Conservation (phyloP, 805 yeast genomes). For the Kluyveromyces dobzhanskii region DNA sequence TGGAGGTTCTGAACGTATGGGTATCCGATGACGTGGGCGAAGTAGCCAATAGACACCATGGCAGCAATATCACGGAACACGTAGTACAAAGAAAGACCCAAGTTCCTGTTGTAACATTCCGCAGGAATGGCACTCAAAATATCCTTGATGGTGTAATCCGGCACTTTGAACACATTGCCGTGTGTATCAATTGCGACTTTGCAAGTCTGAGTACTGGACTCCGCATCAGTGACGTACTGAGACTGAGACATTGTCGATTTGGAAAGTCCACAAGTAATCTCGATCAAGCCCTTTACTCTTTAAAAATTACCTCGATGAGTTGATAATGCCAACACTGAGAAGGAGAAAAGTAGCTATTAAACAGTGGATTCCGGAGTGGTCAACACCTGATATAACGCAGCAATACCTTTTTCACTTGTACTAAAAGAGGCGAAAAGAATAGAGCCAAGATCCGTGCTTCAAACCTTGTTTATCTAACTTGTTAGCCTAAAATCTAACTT, state of each 20-base stretch:
- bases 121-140: slow-evolving; percentile 64
- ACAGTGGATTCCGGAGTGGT: too few species aligned
- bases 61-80: slow-evolving; percentile 57
- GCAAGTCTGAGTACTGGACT: slow-evolving; percentile 5
- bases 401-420: too few species aligned
- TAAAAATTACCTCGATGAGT: too few species aligned
- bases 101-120: slow-evolving; percentile 62
- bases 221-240: slow-evolving; percentile 8
- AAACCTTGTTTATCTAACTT: too few species aligned
- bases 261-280: too few species aligned
- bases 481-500: too few species aligned
- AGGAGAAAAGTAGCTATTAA: too few species aligned
- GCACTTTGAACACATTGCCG: slow-evolving; percentile 64
- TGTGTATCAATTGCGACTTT: slow-evolving; percentile 43
- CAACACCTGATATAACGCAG: too few species aligned
- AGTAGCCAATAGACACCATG: slow-evolving; percentile 41
- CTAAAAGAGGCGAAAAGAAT: too few species aligned
- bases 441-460: too few species aligned
- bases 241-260: neutral
- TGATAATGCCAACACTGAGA: too few species aligned
- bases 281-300: too few species aligned
- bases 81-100: slow-evolving; percentile 45
- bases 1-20: slow-evolving; percentile 8
- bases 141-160: slow-evolving; percentile 70
- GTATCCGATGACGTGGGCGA: slow-evolving; percentile 25